Conservation (phyloP, 192 early-diverging fungal genomes). For the Coemansia sp. region DNA sequence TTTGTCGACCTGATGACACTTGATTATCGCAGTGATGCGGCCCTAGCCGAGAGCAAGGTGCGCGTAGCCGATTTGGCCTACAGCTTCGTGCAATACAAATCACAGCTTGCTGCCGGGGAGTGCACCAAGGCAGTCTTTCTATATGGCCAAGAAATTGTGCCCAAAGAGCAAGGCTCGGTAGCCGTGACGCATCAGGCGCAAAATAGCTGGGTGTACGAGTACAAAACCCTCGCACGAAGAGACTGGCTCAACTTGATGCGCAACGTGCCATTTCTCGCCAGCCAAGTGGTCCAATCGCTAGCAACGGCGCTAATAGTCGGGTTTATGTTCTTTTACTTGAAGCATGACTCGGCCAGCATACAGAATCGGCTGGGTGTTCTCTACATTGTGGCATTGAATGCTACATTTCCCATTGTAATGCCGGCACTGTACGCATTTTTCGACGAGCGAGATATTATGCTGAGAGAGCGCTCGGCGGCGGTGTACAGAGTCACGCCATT, state of each 20-base stretch:
- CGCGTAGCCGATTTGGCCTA: constrained; percentile 41
- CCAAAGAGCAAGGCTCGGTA: neutral
- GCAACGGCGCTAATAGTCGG: constrained; percentile 53
- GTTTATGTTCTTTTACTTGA: constrained; percentile 58
- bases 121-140: neutral
- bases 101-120: neutral
- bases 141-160: neutral
- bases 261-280: constrained; percentile 36
- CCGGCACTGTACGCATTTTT: constrained; percentile 48
- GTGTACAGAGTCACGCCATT: constrained; percentile 62
- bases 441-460: constrained; percentile 56
- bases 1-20: constrained; percentile 63
- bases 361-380: constrained; percentile 53
- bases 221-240: constrained; percentile 44
- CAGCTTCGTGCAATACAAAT: constrained; percentile 22
- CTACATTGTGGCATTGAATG: constrained; percentile 53
- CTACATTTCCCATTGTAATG: constrained; percentile 61
- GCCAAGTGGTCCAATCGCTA: constrained; percentile 37
- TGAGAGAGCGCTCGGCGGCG: constrained; percentile 61
- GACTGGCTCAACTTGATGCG: constrained; percentile 51
- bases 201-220: constrained; percentile 53
- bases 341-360: constrained; percentile 46
- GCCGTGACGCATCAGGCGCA: neutral
- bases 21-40: constrained; percentile 42
- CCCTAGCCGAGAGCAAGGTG: constrained; percentile 24